phyloP scores from a whole-genome alignment of 2,329 filamentous ascomycete genomes.

The Dactylellina parvicollis region DNA sequence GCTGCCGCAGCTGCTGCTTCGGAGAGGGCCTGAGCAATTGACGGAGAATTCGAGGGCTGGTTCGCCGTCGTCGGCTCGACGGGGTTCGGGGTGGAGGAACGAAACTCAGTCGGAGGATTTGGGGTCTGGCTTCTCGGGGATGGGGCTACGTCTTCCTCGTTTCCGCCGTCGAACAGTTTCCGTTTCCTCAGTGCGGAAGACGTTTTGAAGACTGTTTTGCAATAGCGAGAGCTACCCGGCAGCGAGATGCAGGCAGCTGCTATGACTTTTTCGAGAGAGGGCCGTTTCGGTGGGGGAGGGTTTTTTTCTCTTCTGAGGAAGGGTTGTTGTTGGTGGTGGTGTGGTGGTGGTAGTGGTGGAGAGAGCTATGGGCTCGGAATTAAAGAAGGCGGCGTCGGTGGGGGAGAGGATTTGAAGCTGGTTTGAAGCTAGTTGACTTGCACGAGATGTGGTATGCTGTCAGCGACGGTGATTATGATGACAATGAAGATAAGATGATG shows the following conservation, averaged over 20 bases:
- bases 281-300: neutral
- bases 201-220: constrained; percentile 47
- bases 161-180: constrained; percentile 52
- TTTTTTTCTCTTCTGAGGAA: constrained; percentile 8
- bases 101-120: constrained; percentile 54
- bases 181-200: constrained; percentile 54
- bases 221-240: constrained; percentile 43
- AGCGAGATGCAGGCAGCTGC: constrained; percentile 51
- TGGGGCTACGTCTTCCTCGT: constrained; percentile 43
- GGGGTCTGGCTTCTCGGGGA: constrained; percentile 52
- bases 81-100: constrained; percentile 32
- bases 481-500: neutral
- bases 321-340: neutral
- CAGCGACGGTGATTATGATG: neutral
- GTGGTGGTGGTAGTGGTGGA: neutral
- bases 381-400: neutral
- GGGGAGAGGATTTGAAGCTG: neutral
- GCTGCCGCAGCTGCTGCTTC: neutral
- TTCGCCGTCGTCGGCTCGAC: constrained; percentile 42
- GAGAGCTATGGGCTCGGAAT: neutral
- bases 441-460: neutral
- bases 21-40: constrained; percentile 26
- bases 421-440: neutral
- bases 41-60: constrained; percentile 6
- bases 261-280: constrained; percentile 1